These are phyloP conservation scores for Huntiella moniliformis DNA, from an alignment of 2,329 filamentous ascomycete species.

Conservation along the genomic window DNA sequence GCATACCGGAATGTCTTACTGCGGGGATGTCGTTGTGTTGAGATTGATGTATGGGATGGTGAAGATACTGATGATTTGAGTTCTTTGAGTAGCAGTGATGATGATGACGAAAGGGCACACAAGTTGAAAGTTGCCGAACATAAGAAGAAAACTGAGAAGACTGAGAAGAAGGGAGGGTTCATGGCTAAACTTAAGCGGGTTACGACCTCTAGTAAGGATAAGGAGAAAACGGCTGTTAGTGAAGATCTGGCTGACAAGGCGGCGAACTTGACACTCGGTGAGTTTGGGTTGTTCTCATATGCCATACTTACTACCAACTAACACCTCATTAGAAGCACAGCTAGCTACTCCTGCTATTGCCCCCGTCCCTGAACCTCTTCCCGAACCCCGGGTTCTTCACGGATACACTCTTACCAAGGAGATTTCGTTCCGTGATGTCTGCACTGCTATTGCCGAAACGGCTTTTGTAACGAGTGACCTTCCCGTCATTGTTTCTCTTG, in stretches of 20 bases:
- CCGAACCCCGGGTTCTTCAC: conserved; percentile 65
- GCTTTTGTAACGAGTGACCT: conserved; percentile 59
- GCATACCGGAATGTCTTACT: conserved; percentile 72
- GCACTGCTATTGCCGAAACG: conserved; percentile 56
- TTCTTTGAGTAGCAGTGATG: conserved; percentile 34
- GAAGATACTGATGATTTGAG: conserved; percentile 51
- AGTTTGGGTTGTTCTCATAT: conserved; percentile 15
- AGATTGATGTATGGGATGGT: conserved; percentile 92
- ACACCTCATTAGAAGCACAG: conserved; percentile 3
- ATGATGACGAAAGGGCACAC: conserved; percentile 21
- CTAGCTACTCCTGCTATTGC: neutral
- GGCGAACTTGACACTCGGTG: conserved; percentile 29
- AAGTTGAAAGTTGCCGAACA: conserved; percentile 20
- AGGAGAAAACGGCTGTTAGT: conserved; percentile 19
- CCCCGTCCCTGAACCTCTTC: conserved; percentile 16
- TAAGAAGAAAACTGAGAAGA: conserved; percentile 30
- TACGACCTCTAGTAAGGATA: conserved; percentile 20
- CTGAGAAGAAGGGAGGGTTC: conserved; percentile 42
- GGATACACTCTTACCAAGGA: conserved; percentile 84
- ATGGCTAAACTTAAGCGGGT: conserved; percentile 39
- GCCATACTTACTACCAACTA: neutral
- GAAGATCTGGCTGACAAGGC: conserved; percentile 15
- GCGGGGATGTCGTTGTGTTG: conserved; percentile 74
- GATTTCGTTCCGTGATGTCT: conserved; percentile 72
- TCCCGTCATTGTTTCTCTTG: conserved; percentile 83